Evolutionary conservation across 352 stramenopile species (phyloP).

Genomic region (Phytophthora boehmeriae): DNA sequence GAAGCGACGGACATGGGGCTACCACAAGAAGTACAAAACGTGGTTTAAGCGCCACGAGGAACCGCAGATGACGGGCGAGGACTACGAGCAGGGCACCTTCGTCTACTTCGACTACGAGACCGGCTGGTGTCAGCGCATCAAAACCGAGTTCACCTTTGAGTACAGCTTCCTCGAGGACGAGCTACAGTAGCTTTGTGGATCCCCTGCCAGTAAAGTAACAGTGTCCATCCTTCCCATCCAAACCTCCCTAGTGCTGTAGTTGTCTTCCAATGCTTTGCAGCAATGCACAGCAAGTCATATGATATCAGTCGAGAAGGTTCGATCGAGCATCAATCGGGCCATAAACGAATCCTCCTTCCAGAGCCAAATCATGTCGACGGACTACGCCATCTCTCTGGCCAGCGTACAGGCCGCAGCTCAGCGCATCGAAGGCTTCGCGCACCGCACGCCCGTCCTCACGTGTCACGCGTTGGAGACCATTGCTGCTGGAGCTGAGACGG

Average conservation of each 20-base stretch:
- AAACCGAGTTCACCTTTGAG: constrained; percentile 99
- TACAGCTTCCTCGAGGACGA: constrained; percentile 97
- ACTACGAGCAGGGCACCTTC: constrained; percentile 99
- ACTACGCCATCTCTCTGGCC: constrained; percentile 67
- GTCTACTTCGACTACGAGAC: constrained; percentile 99
- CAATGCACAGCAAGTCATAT: too few relatives aligned
- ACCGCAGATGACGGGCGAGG: constrained; percentile 95
- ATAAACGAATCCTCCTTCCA: constrained; percentile 1
- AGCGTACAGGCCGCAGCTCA: constrained; percentile 52
- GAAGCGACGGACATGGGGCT: constrained; percentile 98
- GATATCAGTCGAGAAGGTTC: too few relatives aligned
- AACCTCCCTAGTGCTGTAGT: neutral
- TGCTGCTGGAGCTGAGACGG: constrained; percentile 23
- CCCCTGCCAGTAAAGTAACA: constrained; percentile 38
- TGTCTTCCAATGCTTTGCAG: too few relatives aligned
- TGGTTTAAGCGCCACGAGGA: constrained; percentile 99
- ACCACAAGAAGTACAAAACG: constrained; percentile 99
- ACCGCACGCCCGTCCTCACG: constrained; percentile 73
- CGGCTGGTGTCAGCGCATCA: constrained; percentile 99
- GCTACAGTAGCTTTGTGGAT: constrained; percentile 47
- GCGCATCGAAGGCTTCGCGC: constrained; percentile 58
- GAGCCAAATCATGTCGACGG: constrained; percentile 9
- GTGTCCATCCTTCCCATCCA: constrained; percentile 17
- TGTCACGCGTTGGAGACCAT: constrained; percentile 56
- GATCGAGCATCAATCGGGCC: neutral